These are phyloP conservation scores for Aspergillus fumigatus DNA, from an alignment of 2,329 filamentous ascomycete genomes.

Conservation along the genomic window DNA sequence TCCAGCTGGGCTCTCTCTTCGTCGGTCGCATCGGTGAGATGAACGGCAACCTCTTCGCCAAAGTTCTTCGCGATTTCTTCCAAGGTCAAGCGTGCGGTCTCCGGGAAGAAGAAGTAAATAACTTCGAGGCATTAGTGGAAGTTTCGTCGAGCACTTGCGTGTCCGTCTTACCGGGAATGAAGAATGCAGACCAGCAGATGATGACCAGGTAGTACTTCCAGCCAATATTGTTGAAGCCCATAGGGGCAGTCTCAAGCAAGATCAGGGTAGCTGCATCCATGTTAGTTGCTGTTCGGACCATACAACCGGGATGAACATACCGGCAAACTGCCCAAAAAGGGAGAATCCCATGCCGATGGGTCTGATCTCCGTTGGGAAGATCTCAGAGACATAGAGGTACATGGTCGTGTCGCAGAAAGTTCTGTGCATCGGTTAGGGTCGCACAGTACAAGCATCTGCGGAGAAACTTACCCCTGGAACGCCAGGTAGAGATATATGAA, in stretches of 20 bases:
- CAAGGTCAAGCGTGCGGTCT: slow-evolving; percentile 41
- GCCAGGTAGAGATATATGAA: slow-evolving; percentile 46
- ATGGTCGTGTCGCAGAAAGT: slow-evolving; percentile 46
- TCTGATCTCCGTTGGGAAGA: slow-evolving; percentile 48
- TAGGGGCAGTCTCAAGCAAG: slow-evolving; percentile 45
- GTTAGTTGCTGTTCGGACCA: background rate
- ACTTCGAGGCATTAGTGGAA: slow-evolving; percentile 21
- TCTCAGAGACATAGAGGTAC: slow-evolving; percentile 45
- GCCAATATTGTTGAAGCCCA: slow-evolving; percentile 41
- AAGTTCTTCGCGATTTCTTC: slow-evolving; percentile 47
- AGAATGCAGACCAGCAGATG: slow-evolving; percentile 42
- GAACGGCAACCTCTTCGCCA: slow-evolving; percentile 49
- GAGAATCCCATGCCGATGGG: slow-evolving; percentile 51
- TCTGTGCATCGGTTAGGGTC: slow-evolving; percentile 19
- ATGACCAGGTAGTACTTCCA: slow-evolving; percentile 51
- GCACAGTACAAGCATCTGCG: background rate
- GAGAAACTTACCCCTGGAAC: slow-evolving; percentile 41
- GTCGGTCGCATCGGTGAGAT: slow-evolving; percentile 42
- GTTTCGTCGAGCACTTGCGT: background rate
- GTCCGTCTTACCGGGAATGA: slow-evolving; percentile 32
- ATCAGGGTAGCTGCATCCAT: slow-evolving; percentile 40
- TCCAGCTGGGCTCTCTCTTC: slow-evolving; percentile 27
- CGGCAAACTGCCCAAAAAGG: slow-evolving; percentile 47
- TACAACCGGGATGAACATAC: slow-evolving; percentile 12
- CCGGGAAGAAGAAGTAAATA: slow-evolving; percentile 44